Percentiles rank a stretch among this genome's conserved stretches.
Evolutionary conservation across 2,329 filamentous ascomycete species (phyloP).

Genomic region (Xylariaceae sp.): DNA sequence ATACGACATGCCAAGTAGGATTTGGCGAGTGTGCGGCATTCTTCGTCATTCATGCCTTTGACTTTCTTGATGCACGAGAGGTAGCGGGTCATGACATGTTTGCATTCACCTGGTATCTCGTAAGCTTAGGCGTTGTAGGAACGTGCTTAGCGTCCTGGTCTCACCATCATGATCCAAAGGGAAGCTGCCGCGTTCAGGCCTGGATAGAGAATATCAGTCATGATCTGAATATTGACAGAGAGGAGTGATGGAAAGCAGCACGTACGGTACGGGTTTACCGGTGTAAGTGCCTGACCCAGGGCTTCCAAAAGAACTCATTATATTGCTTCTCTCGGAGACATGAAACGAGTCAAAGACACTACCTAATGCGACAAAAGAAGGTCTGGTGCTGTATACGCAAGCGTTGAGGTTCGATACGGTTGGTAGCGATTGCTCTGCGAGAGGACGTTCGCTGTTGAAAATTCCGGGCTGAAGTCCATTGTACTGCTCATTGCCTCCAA

Average conservation of each 20-base stretch:
- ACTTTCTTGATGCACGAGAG: conserved; percentile 81
- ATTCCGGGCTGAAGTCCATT: neutral
- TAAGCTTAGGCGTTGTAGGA: neutral
- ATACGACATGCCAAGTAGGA: conserved; percentile 87
- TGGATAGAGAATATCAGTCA: conserved; percentile 29
- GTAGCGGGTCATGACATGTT: conserved; percentile 79
- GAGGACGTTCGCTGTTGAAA: neutral
- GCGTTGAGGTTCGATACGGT: too few species aligned
- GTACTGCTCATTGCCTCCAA: neutral
- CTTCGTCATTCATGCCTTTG: conserved; percentile 78
- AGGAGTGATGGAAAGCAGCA: conserved; percentile 1
- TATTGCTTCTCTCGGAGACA: too few species aligned
- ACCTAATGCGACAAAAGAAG: too few species aligned
- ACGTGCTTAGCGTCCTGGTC: conserved; percentile 7
- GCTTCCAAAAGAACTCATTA: conserved; percentile 28
- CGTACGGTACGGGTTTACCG: conserved; percentile 26
- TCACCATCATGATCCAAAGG: conserved; percentile 89
- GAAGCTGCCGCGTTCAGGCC: conserved; percentile 88
- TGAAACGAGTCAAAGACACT: too few species aligned
- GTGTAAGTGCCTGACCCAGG: conserved; percentile 25
- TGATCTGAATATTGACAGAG: conserved; percentile 4
- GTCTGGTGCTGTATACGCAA: too few species aligned
- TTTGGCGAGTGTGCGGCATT: conserved; percentile 83
- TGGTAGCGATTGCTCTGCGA: too few species aligned
- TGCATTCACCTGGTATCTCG: conserved; percentile 73